phyloP scores from a whole-genome alignment of 306 rosid species.

The Delonix regia region DNA sequence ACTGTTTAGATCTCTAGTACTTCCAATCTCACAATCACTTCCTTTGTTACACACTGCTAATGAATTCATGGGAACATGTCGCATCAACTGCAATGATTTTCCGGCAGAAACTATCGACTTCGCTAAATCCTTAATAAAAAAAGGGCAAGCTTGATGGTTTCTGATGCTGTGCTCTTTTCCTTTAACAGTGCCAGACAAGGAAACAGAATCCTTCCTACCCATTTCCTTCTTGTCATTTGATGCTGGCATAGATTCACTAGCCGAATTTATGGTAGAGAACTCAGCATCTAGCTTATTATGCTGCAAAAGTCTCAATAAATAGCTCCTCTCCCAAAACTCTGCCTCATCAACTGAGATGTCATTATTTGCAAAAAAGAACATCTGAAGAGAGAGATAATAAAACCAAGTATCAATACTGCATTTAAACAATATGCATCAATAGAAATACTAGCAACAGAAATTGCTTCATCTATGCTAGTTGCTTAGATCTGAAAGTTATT shows the following conservation, averaged over 20 bases:
- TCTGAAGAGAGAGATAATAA: slow-evolving; percentile 50
- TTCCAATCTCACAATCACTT: slow-evolving; percentile 55
- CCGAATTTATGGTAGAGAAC: slow-evolving; percentile 36
- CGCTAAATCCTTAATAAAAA: slow-evolving; percentile 78
- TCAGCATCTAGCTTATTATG: slow-evolving; percentile 48
- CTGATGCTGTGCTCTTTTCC: slow-evolving; percentile 56
- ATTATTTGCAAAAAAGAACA: slow-evolving; percentile 81
- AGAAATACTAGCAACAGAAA: slow-evolving; percentile 4
- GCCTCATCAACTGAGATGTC: slow-evolving; percentile 74
- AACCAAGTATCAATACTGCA: slow-evolving; percentile 32
- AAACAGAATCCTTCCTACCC: slow-evolving; percentile 54
- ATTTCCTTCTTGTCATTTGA: slow-evolving; percentile 54
- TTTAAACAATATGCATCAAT: slow-evolving; percentile 19
- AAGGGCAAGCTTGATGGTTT: slow-evolving; percentile 68
- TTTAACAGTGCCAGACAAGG: slow-evolving; percentile 48
- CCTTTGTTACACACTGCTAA: slow-evolving; percentile 49
- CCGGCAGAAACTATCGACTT: slow-evolving; percentile 89
- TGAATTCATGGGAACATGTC: slow-evolving; percentile 57
- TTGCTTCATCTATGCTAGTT: slow-evolving; percentile 15
- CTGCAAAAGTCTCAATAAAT: slow-evolving; percentile 61
- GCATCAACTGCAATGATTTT: slow-evolving; percentile 91
- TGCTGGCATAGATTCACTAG: slow-evolving; percentile 37
- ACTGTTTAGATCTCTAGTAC: slow-evolving; percentile 40
- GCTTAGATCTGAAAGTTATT: slow-evolving; percentile 23
- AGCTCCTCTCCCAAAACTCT: slow-evolving; percentile 98